Percentiles rank a stretch among this genome's conserved stretches.
These are phyloP conservation scores for Yamadazyma pseudoaaseri DNA, from an alignment of 1,139 yeast genomes.

Conservation along the genomic window DNA sequence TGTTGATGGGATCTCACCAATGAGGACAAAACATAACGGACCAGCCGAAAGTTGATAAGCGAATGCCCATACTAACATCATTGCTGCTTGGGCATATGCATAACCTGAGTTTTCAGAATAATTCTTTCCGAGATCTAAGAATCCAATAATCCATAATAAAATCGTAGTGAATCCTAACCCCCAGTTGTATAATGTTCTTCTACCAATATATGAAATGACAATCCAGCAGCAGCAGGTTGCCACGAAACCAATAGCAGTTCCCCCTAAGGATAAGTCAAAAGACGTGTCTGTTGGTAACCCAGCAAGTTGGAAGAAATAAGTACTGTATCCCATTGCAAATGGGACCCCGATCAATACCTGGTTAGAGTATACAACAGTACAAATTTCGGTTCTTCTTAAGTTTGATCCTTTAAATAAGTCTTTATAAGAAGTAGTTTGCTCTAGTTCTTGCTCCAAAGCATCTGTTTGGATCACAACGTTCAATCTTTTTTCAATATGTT, in stretches of 20 bases:
- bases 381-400: constrained; percentile 22
- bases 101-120: constrained; percentile 11
- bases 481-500: constrained; percentile 13
- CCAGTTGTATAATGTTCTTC: constrained; percentile 19
- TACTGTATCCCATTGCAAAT: constrained; percentile 20
- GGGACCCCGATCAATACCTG: constrained; percentile 21
- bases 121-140: constrained; percentile 5
- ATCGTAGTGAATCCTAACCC: constrained; percentile 16
- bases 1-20: constrained; percentile 21
- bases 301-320: constrained; percentile 22
- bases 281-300: constrained; percentile 17
- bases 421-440: constrained; percentile 2
- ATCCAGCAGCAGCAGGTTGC: constrained; percentile 20
- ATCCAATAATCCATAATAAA: constrained; percentile 1
- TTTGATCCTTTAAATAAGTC: constrained; percentile 22
- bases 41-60: constrained; percentile 20
- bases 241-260: constrained; percentile 21
- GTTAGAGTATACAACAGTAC: constrained; percentile 21
- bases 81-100: constrained; percentile 20
- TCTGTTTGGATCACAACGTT: constrained; percentile 22
- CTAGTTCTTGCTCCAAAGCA: constrained; percentile 15
- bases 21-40: constrained; percentile 21
- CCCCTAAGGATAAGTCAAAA: constrained; percentile 25
- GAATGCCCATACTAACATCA: constrained; percentile 8
- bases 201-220: constrained; percentile 17